These are phyloP conservation scores for Entomortierella parvispora DNA, from an alignment of 192 early-diverging fungal genomes.

Conservation along the genomic window DNA sequence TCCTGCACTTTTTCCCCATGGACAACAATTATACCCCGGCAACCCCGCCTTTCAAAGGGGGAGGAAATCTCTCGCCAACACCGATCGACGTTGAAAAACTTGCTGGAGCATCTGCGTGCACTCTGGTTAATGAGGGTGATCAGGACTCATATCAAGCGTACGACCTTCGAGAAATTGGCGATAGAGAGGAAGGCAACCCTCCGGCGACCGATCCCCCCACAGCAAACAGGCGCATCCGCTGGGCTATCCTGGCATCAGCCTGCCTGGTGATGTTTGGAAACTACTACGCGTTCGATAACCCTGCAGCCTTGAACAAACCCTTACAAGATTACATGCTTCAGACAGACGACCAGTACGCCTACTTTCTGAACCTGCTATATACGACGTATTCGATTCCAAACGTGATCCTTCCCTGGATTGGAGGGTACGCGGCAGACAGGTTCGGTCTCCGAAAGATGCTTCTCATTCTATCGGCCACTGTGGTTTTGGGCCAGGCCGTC, in stretches of 20 bases:
- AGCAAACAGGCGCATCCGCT: conserved; percentile 11
- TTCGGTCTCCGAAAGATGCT: conserved; percentile 56
- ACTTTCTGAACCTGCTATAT: conserved; percentile 65
- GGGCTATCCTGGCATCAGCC: conserved; percentile 23
- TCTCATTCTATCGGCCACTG: conserved; percentile 42
- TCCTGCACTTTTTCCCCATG: neutral
- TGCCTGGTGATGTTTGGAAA: conserved; percentile 62
- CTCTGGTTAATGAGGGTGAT: neutral
- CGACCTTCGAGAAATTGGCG: no score
- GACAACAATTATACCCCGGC: neutral
- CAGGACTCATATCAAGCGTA: no score
- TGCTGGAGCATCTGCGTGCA: neutral
- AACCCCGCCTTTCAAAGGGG: no score
- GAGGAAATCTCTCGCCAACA: conserved; percentile 1
- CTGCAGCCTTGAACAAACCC: conserved; percentile 60
- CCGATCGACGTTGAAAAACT: conserved; percentile 14
- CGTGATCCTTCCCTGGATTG: conserved; percentile 66
- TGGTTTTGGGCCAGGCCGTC: conserved; percentile 55
- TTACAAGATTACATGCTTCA: conserved; percentile 49
- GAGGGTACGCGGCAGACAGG: conserved; percentile 60
- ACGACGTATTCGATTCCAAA: conserved; percentile 70
- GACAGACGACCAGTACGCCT: conserved; percentile 55
- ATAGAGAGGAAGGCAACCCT: no score
- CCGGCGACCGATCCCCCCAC: neutral
- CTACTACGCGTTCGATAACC: conserved; percentile 54